These are phyloP conservation scores for Aspergillus sp. DNA, from an alignment of 2,329 filamentous ascomycete genomes.

Conservation along the genomic window DNA sequence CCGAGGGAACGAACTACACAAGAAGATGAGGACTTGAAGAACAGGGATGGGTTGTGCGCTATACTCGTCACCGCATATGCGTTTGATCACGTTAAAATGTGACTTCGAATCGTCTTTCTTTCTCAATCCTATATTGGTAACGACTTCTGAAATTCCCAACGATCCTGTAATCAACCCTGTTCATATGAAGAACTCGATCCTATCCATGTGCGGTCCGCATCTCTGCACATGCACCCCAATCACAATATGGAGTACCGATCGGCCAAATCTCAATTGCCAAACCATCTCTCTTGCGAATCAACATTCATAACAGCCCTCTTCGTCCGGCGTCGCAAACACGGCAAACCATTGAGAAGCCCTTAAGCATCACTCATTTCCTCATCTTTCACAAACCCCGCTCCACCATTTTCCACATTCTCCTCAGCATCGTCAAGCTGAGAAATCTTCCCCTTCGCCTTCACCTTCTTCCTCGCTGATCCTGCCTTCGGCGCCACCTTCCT, in stretches of 20 bases:
- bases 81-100: not conserved
- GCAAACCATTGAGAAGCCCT: not conserved
- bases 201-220: not conserved
- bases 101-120: not conserved
- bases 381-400: not conserved
- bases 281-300: not conserved
- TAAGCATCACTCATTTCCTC: not conserved
- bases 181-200: not conserved
- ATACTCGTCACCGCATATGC: not conserved
- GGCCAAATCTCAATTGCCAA: not conserved
- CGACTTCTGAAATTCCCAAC: not conserved
- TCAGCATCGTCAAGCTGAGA: not conserved
- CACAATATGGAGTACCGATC: too few relatives aligned
- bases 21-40: not conserved
- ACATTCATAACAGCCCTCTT: not conserved
- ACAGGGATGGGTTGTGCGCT: not conserved
- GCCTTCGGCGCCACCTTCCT: not conserved
- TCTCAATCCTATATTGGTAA: not conserved
- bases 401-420: not conserved
- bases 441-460: not conserved
- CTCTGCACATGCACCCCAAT: not conserved
- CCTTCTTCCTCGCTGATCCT: not conserved
- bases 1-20: not conserved
- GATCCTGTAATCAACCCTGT: not conserved
- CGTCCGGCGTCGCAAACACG: not conserved